Percentiles rank a stretch among this genome's conserved stretches.
Evolutionary conservation across 495 filamentous ascomycete species (phyloP).

Genomic region (Penicillium atrosanguineum): DNA sequence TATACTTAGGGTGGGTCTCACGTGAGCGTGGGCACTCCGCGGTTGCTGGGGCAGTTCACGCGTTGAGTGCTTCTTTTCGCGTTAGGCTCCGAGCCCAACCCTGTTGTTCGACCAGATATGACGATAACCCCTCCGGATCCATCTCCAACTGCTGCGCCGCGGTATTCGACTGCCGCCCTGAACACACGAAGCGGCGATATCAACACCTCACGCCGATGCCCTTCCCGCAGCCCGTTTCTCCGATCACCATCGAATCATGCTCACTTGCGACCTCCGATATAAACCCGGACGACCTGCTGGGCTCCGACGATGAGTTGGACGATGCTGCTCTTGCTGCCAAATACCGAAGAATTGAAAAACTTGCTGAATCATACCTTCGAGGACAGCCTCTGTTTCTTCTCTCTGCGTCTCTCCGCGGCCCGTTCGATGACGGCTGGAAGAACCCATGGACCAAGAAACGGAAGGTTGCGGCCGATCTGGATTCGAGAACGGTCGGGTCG

Average conservation of each 20-base stretch:
- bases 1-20: neutral
- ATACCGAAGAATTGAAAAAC: conserved; percentile 53
- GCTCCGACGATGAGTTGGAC: conserved; percentile 60
- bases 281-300: conserved; percentile 43
- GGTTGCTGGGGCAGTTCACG: conserved; percentile 31
- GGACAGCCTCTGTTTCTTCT: conserved; percentile 58
- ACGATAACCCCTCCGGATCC: conserved; percentile 8
- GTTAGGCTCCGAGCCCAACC: conserved; percentile 20
- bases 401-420: conserved; percentile 61
- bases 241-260: conserved; percentile 45
- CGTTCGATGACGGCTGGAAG: conserved; percentile 60
- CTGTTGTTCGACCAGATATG: conserved; percentile 27
- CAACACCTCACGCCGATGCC: conserved; percentile 35
- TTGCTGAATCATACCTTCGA: conserved; percentile 57
- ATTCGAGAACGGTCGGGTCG: neutral
- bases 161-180: conserved; percentile 18
- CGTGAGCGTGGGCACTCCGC: conserved; percentile 8
- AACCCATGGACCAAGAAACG: conserved; percentile 61
- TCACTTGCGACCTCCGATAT: conserved; percentile 36
- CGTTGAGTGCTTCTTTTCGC: conserved; percentile 39
- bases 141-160: conserved; percentile 15
- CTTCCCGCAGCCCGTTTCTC: conserved; percentile 37
- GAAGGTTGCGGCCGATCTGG: neutral
- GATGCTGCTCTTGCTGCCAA: conserved; percentile 48
- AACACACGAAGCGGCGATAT: conserved; percentile 9